A percentile compares a stretch with the other conserved stretches of the same genome.
These are phyloP conservation scores for Chalciporus pseudorubinellus DNA, from an alignment of 768 basidiomycete genomes.

Conservation along the genomic window DNA sequence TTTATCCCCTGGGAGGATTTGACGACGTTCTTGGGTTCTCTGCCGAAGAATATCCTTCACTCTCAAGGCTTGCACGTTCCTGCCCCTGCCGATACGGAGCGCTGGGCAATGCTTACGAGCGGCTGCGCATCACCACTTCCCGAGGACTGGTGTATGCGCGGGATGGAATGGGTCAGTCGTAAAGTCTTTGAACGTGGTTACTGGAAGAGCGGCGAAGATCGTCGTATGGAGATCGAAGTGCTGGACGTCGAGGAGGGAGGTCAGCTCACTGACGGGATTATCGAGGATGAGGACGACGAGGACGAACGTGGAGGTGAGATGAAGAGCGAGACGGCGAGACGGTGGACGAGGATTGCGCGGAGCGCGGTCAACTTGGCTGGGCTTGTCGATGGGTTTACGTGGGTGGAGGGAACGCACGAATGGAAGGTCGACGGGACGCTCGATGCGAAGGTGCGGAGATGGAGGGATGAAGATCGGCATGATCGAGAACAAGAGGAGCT, in stretches of 20 bases:
- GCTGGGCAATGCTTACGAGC: constrained; percentile 66
- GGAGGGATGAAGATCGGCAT: constrained; percentile 69
- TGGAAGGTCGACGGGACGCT: constrained; percentile 68
- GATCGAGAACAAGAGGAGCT: constrained; percentile 68
- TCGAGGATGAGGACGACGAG: constrained; percentile 73
- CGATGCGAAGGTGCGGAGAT: constrained; percentile 62
- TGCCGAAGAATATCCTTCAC: constrained; percentile 53
- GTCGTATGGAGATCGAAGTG: constrained; percentile 73
- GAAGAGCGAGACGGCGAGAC: constrained; percentile 42
- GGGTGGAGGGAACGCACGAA: constrained; percentile 53
- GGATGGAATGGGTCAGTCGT: constrained; percentile 94
- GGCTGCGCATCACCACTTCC: constrained; percentile 70
- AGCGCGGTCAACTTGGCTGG: constrained; percentile 65
- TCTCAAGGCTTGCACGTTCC: constrained; percentile 41
- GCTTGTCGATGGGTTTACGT: constrained; percentile 74
- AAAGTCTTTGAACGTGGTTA: constrained; percentile 91
- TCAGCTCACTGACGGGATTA: constrained; percentile 70
- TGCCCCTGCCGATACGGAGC: constrained; percentile 39
- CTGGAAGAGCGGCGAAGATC: constrained; percentile 81
- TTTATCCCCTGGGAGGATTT: constrained; percentile 83
- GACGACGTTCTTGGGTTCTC: constrained; percentile 56
- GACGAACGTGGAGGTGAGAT: constrained; percentile 32
- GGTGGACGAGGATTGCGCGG: constrained; percentile 78
- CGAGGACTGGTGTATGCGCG: constrained; percentile 95
- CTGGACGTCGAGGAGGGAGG: constrained; percentile 58